Evolutionary conservation across 805 yeast species (phyloP).

Genomic region (Kazachstania taianensis): DNA sequence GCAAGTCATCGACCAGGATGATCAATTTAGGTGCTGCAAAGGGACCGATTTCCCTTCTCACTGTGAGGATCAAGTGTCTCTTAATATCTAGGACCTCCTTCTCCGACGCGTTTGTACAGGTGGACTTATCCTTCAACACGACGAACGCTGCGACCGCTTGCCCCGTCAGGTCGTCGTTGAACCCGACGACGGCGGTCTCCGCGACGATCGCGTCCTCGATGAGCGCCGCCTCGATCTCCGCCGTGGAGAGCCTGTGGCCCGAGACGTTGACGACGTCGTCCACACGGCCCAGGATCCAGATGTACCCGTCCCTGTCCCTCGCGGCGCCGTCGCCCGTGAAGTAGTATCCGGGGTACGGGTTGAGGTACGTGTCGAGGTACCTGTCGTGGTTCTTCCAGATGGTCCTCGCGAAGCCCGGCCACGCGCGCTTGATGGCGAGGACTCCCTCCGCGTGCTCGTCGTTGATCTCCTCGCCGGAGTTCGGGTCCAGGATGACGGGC

Average conservation of each 20-base stretch:
- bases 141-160: conserved; percentile 81
- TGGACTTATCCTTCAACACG: conserved; percentile 47
- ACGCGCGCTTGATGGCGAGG: conserved; percentile 55
- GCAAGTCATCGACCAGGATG: conserved; percentile 64
- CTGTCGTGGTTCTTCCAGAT: conserved; percentile 70
- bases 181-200: conserved; percentile 79
- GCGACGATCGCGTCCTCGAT: conserved; percentile 61
- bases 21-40: conserved; percentile 78
- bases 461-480: conserved; percentile 54
- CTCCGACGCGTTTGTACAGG: conserved; percentile 23
- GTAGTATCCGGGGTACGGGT: conserved; percentile 72
- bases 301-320: conserved; percentile 72
- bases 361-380: conserved; percentile 70
- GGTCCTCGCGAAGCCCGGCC: conserved; percentile 84
- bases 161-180: conserved; percentile 74
- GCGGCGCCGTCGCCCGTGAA: conserved; percentile 91
- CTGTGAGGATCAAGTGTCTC: conserved; percentile 56
- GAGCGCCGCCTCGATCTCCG: conserved; percentile 78
- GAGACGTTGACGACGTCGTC: conserved; percentile 84
- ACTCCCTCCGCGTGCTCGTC: conserved; percentile 77
- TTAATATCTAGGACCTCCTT: conserved; percentile 45
- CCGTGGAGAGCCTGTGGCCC: conserved; percentile 81
- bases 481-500: conserved; percentile 64
- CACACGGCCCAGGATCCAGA: conserved; percentile 80
- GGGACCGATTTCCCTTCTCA: conserved; percentile 73